Evolutionary conservation across 345 rosid genomes (phyloP), one percentile per base, ranked within the genome.

Genomic region (Gossypium anomalum): DNA sequence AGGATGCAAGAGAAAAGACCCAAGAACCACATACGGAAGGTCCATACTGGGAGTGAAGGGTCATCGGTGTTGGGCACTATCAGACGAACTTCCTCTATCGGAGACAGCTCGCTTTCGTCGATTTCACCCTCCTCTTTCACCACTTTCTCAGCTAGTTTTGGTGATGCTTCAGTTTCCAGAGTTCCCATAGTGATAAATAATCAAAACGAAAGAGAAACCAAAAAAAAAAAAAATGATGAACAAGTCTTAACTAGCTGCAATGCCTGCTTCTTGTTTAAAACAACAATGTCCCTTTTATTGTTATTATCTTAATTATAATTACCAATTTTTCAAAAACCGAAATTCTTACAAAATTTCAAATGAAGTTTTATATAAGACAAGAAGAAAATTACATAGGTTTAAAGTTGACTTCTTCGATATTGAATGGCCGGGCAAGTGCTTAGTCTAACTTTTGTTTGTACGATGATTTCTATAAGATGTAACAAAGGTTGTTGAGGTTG

Each of bases 1-100:
- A 89, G 80, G 15, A 66, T 49, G 57, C 93, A 89, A 2, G 91
- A 87, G 71, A 83, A 0, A 9, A 86, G 10, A 19, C 93, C 89
- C 11, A 89, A 79, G 70, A 83, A 67, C 89, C 91, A 89, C 91
- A 86, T 87, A 2, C 93, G 86, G 72, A 86, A 89, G 14, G 93
- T 89, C 85, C 86, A 89, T 10, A 87, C 91, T 0, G 93, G 87
- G 1, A 89, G 79, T 19, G 86, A 68, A n/a, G 84, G 84, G 78
- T 89, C 88, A 60, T 89, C 91, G 52, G 76, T 71, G 81, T 80
- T 89, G 1, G 89, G 73, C 0, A 87, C 91, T 11, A 86, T 89
- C 7, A 89, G 84, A 61, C 86, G 86, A 78, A 89, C 93, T 75
- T 89, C 61, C 61, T 89, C 93, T 1, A 89, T 64, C 0, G 91